Conservation (phyloP, 306 rosid species). For the Albizia julibrissin region DNA sequence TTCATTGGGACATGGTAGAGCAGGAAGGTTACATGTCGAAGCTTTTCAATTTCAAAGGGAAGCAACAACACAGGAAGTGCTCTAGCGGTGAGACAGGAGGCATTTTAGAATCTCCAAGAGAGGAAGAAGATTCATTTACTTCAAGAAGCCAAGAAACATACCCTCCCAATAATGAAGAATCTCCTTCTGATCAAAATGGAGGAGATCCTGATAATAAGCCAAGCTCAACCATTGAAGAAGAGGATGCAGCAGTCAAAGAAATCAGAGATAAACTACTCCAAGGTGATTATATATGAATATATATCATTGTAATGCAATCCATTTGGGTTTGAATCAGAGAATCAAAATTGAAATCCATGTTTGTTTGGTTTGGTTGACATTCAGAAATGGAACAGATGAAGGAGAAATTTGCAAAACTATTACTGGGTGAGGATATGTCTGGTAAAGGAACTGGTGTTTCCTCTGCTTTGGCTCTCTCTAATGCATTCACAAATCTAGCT, state of each 20-base stretch:
- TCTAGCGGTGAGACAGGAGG: constrained; percentile 51
- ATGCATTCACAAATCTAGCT: constrained; percentile 94
- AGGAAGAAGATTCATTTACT: constrained; percentile 42
- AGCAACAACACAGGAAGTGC: constrained; percentile 50
- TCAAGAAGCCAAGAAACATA: constrained; percentile 52
- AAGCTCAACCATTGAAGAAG: constrained; percentile 54
- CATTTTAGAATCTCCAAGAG: constrained; percentile 14
- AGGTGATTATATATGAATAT: constrained; percentile 38
- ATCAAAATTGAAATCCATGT: neutral
- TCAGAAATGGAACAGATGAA: constrained; percentile 93
- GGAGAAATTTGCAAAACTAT: constrained; percentile 86
- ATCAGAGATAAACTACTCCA: constrained; percentile 49
- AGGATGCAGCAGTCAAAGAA: constrained; percentile 46
- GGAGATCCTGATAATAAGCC: constrained; percentile 36
- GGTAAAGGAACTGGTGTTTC: constrained; percentile 99
- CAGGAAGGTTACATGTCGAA: constrained; percentile 46
- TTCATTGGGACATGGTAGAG: constrained; percentile 19
- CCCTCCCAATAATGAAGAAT: constrained; percentile 30
- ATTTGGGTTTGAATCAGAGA: neutral
- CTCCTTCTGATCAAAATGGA: neutral
- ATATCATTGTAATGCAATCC: neutral
- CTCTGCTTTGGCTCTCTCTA: constrained; percentile 91
- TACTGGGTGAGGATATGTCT: constrained; percentile 97
- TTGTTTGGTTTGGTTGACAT: constrained; percentile 26
- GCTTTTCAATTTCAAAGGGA: constrained; percentile 47